phyloP scores from a whole-genome alignment of 2,329 filamentous ascomycete species.

The Penicillium sp. region DNA sequence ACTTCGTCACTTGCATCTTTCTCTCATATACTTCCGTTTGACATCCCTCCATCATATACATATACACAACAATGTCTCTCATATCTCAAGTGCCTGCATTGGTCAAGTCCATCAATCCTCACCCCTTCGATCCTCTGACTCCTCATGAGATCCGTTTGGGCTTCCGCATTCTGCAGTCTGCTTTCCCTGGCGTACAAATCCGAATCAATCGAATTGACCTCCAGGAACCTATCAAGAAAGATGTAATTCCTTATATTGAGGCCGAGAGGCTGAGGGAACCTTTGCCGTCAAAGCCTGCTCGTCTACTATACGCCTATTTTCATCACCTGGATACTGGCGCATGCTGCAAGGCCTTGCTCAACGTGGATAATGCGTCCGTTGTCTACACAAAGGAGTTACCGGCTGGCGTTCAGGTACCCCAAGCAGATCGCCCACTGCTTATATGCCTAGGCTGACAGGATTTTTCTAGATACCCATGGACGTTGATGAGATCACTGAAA shows the following conservation, averaged over 20 bases:
- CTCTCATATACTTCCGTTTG: background rate
- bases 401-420: conserved; percentile 51
- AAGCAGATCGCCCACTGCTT: background rate
- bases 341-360: conserved; percentile 49
- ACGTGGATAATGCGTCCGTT: conserved; percentile 42
- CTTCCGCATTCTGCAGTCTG: conserved; percentile 40
- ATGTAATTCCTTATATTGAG: conserved; percentile 63
- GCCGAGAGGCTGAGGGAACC: conserved; percentile 61
- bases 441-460: conserved; percentile 53
- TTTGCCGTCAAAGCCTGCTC: conserved; percentile 55
- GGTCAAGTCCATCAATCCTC: conserved; percentile 29
- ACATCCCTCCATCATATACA: background rate
- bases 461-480: conserved; percentile 62
- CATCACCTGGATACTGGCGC: conserved; percentile 45
- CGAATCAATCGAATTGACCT: conserved; percentile 70
- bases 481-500: conserved; percentile 62
- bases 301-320: conserved; percentile 60
- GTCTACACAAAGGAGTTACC: conserved; percentile 49
- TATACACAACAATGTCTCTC: conserved; percentile 18
- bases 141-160: conserved; percentile 45
- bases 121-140: conserved; percentile 46
- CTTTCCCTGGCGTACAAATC: conserved; percentile 43
- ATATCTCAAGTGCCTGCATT: conserved; percentile 18
- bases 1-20: background rate
- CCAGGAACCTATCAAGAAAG: conserved; percentile 66